A percentile compares a stretch with the other conserved stretches of the same genome.
phyloP scores from a whole-genome alignment of 306 rosid genomes.

The Cercis canadensis region DNA sequence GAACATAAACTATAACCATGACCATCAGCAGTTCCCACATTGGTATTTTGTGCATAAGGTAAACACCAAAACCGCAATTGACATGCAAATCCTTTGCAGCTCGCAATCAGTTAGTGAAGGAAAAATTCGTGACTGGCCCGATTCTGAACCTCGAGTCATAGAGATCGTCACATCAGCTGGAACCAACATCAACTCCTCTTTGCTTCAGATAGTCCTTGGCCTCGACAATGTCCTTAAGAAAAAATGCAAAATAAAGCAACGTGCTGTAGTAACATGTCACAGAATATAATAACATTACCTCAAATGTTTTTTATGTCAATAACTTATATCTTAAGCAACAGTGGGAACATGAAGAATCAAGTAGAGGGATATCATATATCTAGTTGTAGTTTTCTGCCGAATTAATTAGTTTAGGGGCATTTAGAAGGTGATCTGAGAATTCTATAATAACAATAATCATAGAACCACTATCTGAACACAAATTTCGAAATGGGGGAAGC shows the following conservation, averaged over 20 bases:
- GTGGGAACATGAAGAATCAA: background rate
- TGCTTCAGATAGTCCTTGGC: slow-evolving; percentile 77
- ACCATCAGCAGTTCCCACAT: no score
- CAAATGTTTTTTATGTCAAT: background rate
- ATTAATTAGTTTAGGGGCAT: slow-evolving; percentile 2
- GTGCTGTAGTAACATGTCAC: background rate
- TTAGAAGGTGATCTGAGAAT: background rate
- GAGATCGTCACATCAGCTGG: slow-evolving; percentile 46
- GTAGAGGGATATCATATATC: background rate
- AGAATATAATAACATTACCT: background rate
- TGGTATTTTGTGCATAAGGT: no score
- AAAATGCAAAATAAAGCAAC: background rate
- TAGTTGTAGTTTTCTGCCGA: background rate
- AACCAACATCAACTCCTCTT: slow-evolving; percentile 70
- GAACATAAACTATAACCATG: no score
- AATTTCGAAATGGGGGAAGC: background rate
- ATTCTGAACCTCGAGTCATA: slow-evolving; percentile 15
- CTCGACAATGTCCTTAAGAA: slow-evolving; percentile 69
- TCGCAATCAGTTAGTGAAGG: no score
- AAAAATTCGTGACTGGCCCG: background rate
- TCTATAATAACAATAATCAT: background rate
- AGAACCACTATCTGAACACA: background rate
- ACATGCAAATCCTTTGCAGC: no score
- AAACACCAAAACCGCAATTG: no score
- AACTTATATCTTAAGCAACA: background rate